Conservation (phyloP, 2,329 filamentous ascomycete genomes). For the Dryadomyces quercus-mongolicae region DNA sequence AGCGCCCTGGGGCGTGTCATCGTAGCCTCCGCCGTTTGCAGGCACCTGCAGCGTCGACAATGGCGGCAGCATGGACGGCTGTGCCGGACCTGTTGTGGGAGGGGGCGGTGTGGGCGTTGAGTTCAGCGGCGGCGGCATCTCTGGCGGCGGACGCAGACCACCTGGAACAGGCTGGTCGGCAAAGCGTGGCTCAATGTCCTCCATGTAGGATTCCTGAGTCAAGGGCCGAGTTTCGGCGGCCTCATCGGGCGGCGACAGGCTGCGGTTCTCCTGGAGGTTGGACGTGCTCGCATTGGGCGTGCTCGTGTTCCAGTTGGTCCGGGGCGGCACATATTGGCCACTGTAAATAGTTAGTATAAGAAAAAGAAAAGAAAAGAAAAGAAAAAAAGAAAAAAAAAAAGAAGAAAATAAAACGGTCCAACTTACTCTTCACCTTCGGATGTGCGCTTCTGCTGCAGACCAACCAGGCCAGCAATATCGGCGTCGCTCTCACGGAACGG, state of each 20-base stretch:
- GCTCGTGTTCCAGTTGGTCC: not conserved
- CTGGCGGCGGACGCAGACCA: constrained; percentile 14
- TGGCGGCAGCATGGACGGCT: not conserved
- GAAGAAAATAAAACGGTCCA: no score
- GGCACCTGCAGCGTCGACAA: constrained; percentile 16
- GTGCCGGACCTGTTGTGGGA: constrained; percentile 1
- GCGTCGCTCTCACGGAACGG: constrained; percentile 51
- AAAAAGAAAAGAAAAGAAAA: not conserved
- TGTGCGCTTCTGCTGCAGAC: constrained; percentile 45
- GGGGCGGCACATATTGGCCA: constrained; percentile 36
- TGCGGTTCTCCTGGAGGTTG: not conserved
- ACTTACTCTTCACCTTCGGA: constrained; percentile 49
- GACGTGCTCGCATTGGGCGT: not conserved
- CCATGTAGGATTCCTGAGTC: constrained; percentile 51
- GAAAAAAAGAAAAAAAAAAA: not conserved
- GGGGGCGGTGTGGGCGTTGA: no score
- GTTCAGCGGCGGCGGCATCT: constrained; percentile 6
- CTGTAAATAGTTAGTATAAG: no score
- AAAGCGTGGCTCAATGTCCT: constrained; percentile 87
- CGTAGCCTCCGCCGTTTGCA: constrained; percentile 16
- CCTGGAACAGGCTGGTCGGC: constrained; percentile 29
- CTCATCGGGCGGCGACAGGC: constrained; percentile 15
- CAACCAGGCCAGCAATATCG: constrained; percentile 64
- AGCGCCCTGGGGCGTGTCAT: constrained; percentile 29
- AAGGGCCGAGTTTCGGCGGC: constrained; percentile 11